Conservation (phyloP, 176 grass and related monocot species). For the bread wheat (Triticum aestivum) region IWGSC_CS_RefSeq_v2.1 NC_057799.1:115860092-115860591, state of each 20-base stretch:
- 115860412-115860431: neutral
- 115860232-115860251: neutral
- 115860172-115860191: neutral
- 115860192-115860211: neutral
- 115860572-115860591: no score
- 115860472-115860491: no score
- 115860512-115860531: no score
- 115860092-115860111: neutral
- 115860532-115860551: no score
- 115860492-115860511: no score
- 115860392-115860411: neutral
- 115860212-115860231: neutral
- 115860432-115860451: neutral
- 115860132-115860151: neutral
- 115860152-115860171: neutral
- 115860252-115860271: neutral
- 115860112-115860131: neutral
- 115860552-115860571: no score
- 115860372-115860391: neutral
- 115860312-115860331: neutral
- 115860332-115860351: neutral
- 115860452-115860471: neutral
- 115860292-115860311: neutral
- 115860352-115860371: neutral
- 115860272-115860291: neutral